These are phyloP conservation scores for Torrubiellomyces zombiae DNA, from an alignment of 2,329 filamentous ascomycete genomes.

Conservation along the genomic window DNA sequence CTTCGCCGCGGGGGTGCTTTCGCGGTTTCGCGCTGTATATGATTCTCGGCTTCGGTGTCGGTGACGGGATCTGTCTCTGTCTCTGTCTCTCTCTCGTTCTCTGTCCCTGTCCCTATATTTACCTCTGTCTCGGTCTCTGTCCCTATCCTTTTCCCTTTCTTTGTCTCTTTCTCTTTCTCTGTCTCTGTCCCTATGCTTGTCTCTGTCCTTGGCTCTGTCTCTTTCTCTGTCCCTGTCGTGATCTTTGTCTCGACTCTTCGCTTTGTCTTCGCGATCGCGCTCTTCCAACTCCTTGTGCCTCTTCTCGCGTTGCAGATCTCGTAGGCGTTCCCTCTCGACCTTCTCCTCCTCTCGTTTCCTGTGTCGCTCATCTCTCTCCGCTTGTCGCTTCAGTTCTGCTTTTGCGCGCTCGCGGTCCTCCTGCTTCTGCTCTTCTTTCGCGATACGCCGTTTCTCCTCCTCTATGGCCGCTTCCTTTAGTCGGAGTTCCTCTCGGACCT, in stretches of 20 bases:
- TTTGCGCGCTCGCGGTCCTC: constrained; percentile 31
- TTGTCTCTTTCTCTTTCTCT: constrained; percentile 14
- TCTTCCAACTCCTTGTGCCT: constrained; percentile 22
- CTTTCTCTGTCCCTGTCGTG: constrained; percentile 14
- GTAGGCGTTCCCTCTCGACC: constrained; percentile 34
- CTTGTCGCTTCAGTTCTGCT: constrained; percentile 31
- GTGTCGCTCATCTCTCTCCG: constrained; percentile 31
- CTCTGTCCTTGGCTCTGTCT: constrained; percentile 13
- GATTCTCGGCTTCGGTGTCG: constrained; percentile 13
- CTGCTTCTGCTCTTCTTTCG: constrained; percentile 36
- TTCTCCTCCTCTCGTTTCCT: constrained; percentile 35
- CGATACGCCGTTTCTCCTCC: constrained; percentile 43
- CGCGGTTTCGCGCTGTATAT: constrained; percentile 15
- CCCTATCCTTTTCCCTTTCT: constrained; percentile 14
- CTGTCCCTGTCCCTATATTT: too few species aligned
- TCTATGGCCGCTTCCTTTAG: constrained; percentile 42
- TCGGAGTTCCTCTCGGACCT: constrained; percentile 41
- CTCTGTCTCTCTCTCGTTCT: too few species aligned
- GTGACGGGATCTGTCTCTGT: too few species aligned
- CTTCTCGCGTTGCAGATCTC: constrained; percentile 23
- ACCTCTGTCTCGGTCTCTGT: constrained; percentile 14
- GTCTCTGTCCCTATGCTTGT: constrained; percentile 13
- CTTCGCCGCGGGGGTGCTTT: constrained; percentile 18
- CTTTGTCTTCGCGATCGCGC: constrained; percentile 18
- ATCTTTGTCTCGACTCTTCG: constrained; percentile 14